phyloP scores from a whole-genome alignment of 73 alveolate species.

The Tetrahymena elliotti region DNA sequence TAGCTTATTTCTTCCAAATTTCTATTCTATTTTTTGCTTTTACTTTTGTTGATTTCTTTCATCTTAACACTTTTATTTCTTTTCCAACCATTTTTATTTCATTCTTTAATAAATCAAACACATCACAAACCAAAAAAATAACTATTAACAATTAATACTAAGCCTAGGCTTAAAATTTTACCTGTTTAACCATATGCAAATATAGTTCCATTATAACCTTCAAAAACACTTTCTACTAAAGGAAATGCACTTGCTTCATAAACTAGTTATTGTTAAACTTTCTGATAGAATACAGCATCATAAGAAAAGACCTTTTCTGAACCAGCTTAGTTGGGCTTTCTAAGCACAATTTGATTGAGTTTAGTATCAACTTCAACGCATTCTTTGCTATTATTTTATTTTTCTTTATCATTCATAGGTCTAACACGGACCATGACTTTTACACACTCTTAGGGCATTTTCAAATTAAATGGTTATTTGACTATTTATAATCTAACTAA shows the following conservation, averaged over 20 bases:
- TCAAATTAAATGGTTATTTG: not conserved
- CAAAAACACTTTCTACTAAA: constrained; percentile 86
- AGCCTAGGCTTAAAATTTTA: not conserved
- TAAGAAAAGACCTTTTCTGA: constrained; percentile 63
- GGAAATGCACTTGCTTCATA: constrained; percentile 96
- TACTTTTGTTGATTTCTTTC: too few relatives aligned
- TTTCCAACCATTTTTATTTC: too few relatives aligned
- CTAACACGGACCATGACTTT: constrained; percentile 70
- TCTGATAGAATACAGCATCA: constrained; percentile 88
- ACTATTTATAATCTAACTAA: not conserved
- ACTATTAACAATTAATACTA: too few relatives aligned
- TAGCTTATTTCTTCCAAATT: too few relatives aligned
- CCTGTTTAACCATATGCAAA: constrained; percentile 79
- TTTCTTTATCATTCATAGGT: constrained; percentile 64
- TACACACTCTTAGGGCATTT: constrained; percentile 67
- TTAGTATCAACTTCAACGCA: constrained; percentile 35
- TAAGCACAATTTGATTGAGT: constrained; percentile 4
- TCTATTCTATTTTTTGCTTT: too few relatives aligned
- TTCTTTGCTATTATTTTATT: constrained; percentile 11
- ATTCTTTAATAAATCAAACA: too few relatives aligned
- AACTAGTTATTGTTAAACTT: constrained; percentile 66
- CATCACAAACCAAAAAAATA: not conserved
- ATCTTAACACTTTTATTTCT: too few relatives aligned
- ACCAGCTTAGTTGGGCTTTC: constrained; percentile 15
- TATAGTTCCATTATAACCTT: constrained; percentile 90